Evolutionary conservation across 495 filamentous ascomycete species (phyloP).

Genomic region (Xylaria castorea): DNA sequence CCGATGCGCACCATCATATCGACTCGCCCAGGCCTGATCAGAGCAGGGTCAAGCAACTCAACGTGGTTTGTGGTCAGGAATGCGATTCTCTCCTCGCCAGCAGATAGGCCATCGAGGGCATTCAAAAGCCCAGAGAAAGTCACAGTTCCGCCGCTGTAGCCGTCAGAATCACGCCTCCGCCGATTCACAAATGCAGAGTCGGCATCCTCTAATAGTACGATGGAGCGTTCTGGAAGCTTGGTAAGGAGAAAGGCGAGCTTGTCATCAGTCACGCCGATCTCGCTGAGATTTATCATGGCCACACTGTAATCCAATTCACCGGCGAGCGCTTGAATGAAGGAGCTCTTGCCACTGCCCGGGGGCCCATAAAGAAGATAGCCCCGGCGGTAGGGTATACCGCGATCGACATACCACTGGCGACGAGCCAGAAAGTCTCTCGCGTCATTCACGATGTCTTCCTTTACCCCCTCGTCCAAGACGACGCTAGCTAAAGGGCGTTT

Average conservation of each 20-base stretch:
- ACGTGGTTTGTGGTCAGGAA: slow-evolving; percentile 97
- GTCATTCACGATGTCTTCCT: slow-evolving; percentile 83
- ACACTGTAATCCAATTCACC: slow-evolving; percentile 93
- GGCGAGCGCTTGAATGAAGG: slow-evolving; percentile 93
- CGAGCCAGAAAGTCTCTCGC: slow-evolving; percentile 81
- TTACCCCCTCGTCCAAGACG: slow-evolving; percentile 83
- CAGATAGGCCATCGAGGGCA: slow-evolving; percentile 93
- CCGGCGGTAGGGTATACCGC: slow-evolving; percentile 92
- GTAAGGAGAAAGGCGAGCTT: slow-evolving; percentile 86
- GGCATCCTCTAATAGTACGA: slow-evolving; percentile 91
- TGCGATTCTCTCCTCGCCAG: slow-evolving; percentile 89
- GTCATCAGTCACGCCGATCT: slow-evolving; percentile 92
- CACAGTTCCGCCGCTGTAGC: slow-evolving; percentile 88
- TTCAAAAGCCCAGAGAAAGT: slow-evolving; percentile 96
- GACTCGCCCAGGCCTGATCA: slow-evolving; percentile 89
- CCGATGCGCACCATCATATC: slow-evolving; percentile 93
- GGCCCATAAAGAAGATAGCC: slow-evolving; percentile 95
- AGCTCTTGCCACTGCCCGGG: slow-evolving; percentile 93
- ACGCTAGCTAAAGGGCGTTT: slow-evolving; percentile 91
- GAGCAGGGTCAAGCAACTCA: slow-evolving; percentile 83
- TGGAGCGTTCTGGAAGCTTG: slow-evolving; percentile 83
- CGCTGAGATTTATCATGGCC: slow-evolving; percentile 90
- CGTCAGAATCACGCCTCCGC: slow-evolving; percentile 78
- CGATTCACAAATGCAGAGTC: slow-evolving; percentile 91
- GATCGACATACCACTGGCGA: slow-evolving; percentile 88